phyloP scores from a whole-genome alignment of 805 yeast species.

The Candida sphagnicola region DNA sequence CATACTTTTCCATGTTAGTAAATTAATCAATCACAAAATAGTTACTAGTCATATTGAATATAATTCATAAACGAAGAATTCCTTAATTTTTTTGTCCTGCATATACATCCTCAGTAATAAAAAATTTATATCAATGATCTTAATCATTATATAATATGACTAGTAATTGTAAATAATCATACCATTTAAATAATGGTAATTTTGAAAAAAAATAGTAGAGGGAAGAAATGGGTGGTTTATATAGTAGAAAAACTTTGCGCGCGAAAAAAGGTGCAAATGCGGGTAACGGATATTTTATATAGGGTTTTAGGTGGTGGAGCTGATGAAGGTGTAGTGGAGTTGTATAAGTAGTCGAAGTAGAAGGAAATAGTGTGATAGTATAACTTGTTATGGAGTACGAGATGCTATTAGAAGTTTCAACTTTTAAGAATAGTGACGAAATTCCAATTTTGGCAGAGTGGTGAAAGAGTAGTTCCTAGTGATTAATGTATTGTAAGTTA shows the following conservation, averaged over 20 bases:
- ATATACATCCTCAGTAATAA: slow-evolving; percentile 67
- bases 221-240: not conserved
- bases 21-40: not conserved
- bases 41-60: not conserved
- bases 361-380: too few species aligned
- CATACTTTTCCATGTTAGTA: slow-evolving; percentile 4
- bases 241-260: not conserved
- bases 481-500: too few species aligned
- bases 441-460: too few species aligned
- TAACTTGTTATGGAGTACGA: too few species aligned
- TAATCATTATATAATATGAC: slow-evolving; percentile 15
- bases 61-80: slow-evolving; percentile 74
- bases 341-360: too few species aligned
- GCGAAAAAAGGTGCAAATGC: not conserved
- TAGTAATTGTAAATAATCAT: slow-evolving; percentile 1
- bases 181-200: slow-evolving; percentile 4
- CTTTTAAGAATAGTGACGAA: too few species aligned
- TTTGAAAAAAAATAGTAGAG: not conserved
- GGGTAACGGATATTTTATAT: not conserved
- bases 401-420: too few species aligned
- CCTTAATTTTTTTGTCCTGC: slow-evolving; percentile 69
- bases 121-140: slow-evolving; percentile 24
- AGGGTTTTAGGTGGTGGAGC: too few species aligned
- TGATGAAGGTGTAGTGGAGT: too few species aligned
- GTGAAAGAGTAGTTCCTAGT: too few species aligned